Conservation (phyloP, 768 basidiomycete genomes). For the Boletus reticulatus region DNA sequence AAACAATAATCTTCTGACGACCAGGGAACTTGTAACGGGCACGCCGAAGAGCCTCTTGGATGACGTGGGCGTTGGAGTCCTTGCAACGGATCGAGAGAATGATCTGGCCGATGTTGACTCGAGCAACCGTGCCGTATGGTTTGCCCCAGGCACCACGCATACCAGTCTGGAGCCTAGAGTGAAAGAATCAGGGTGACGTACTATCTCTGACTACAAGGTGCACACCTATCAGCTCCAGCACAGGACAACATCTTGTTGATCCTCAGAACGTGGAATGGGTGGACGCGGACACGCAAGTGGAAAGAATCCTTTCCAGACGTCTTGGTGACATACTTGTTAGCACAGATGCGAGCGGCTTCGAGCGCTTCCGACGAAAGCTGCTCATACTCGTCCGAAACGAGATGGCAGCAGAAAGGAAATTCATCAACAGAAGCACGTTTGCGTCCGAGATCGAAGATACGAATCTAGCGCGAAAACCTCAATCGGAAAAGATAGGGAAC, state of each 20-base stretch:
- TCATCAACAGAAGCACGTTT: constrained; percentile 97
- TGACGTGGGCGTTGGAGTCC: constrained; percentile 80
- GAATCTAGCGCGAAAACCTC: constrained; percentile 58
- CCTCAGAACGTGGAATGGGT: constrained; percentile 98
- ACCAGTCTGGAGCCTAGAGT: constrained; percentile 79
- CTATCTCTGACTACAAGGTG: not conserved
- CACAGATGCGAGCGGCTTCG: constrained; percentile 98
- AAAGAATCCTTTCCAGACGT: constrained; percentile 97
- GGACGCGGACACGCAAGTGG: constrained; percentile 95
- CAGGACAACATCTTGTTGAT: constrained; percentile 99
- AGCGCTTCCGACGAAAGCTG: constrained; percentile 94
- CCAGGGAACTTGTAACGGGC: constrained; percentile 99
- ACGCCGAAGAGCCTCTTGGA: constrained; percentile 95
- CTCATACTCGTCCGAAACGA: constrained; percentile 98
- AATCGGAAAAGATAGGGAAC: not conserved
- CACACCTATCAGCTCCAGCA: constrained; percentile 93
- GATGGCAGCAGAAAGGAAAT: constrained; percentile 95
- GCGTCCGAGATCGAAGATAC: constrained; percentile 93
- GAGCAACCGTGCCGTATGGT: constrained; percentile 93
- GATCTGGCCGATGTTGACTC: constrained; percentile 96
- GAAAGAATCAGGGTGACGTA: not conserved
- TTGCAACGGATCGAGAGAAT: constrained; percentile 91
- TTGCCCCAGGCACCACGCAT: constrained; percentile 99
- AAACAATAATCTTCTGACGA: constrained; percentile 94
- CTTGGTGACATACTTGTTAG: constrained; percentile 99